Evolutionary conservation across 2,329 filamentous ascomycete species (phyloP).

Genomic region (Colletotrichum tabaci): DNA sequence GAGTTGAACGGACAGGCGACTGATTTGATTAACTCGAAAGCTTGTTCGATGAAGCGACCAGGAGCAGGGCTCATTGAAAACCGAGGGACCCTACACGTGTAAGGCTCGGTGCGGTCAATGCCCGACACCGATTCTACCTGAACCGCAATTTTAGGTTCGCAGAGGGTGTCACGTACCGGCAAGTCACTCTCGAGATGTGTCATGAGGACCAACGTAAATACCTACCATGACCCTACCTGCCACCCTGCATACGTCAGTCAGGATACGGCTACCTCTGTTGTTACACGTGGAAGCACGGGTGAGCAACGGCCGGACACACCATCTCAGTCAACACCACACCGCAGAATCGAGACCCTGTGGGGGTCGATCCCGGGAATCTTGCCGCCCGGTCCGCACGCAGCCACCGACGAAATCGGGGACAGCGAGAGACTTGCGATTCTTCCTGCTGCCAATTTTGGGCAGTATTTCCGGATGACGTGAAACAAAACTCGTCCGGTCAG

Average conservation of each 20-base stretch:
- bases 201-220: conserved; percentile 19
- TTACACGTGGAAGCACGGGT: conserved; percentile 39
- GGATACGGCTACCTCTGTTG: conserved; percentile 26
- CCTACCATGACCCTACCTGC: conserved; percentile 26
- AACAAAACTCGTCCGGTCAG: conserved; percentile 30
- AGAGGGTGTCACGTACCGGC: conserved; percentile 34
- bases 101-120: conserved; percentile 29
- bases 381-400: conserved; percentile 32
- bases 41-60: conserved; percentile 23
- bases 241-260: conserved; percentile 35
- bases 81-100: conserved; percentile 17
- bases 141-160: conserved; percentile 40
- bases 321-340: conserved; percentile 16
- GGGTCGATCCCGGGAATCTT: conserved; percentile 36
- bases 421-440: conserved; percentile 20
- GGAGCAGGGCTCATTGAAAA: conserved; percentile 30
- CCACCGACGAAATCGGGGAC: conserved; percentile 29
- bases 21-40: conserved; percentile 41
- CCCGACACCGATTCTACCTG: conserved; percentile 14
- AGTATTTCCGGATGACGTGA: conserved; percentile 30
- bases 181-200: conserved; percentile 36
- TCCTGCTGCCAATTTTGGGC: conserved; percentile 15
- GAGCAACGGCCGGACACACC: conserved; percentile 29
- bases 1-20: conserved; percentile 11
- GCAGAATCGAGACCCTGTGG: conserved; percentile 19